These are phyloP conservation scores for Penicillium cataractarum DNA, from an alignment of 495 filamentous ascomycete species.

Conservation along the genomic window DNA sequence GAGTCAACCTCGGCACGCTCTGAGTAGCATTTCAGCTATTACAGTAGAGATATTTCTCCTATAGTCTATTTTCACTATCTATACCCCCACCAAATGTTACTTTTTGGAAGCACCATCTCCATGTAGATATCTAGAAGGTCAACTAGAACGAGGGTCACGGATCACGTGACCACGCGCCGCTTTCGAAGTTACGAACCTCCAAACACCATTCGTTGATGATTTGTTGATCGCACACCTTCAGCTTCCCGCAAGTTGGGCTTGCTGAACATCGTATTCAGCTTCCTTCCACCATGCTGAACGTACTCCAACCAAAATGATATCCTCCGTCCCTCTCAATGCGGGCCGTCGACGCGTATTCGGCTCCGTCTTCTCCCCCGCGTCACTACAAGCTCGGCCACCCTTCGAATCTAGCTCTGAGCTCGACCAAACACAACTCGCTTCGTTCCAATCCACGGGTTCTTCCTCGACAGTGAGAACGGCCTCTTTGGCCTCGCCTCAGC, in stretches of 20 bases:
- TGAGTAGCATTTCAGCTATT: slow-evolving; percentile 4
- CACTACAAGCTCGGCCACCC: slow-evolving; percentile 32
- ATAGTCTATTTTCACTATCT: background rate
- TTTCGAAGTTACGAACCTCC: background rate
- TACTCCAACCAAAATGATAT: slow-evolving; percentile 25
- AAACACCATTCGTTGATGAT: slow-evolving; percentile 6
- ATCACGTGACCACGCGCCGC: slow-evolving; percentile 27
- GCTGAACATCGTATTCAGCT: background rate
- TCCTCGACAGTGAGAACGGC: slow-evolving; percentile 26
- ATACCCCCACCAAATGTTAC: slow-evolving; percentile 10
- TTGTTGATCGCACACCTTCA: background rate
- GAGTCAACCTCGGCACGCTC: background rate
- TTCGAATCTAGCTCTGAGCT: slow-evolving; percentile 13
- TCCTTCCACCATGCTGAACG: slow-evolving; percentile 18
- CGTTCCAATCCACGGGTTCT: slow-evolving; percentile 24
- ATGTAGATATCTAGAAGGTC: background rate
- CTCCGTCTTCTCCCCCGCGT: slow-evolving; percentile 56
- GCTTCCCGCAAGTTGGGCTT: background rate
- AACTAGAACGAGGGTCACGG: background rate
- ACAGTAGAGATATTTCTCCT: slow-evolving; percentile 2
- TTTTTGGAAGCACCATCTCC: background rate
- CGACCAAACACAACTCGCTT: slow-evolving; percentile 22
- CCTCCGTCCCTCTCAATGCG: slow-evolving; percentile 34
- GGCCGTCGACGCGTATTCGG: slow-evolving; percentile 50
- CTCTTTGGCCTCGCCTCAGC: slow-evolving; percentile 15